Conservation (phyloP, 2,329 filamentous ascomycete genomes). For the Fusarium nisikadoi region DNA sequence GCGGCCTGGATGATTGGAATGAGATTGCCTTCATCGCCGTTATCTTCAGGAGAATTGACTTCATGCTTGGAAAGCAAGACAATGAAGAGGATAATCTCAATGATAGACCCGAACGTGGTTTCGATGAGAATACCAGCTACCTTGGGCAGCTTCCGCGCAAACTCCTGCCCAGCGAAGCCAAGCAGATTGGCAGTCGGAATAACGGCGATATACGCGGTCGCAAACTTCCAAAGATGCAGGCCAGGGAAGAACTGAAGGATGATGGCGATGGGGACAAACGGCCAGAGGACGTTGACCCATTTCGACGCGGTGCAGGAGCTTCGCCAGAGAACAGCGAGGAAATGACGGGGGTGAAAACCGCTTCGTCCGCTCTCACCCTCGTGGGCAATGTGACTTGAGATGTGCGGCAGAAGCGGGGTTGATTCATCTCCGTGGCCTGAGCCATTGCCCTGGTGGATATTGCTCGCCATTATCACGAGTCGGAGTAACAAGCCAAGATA, state of each 20-base stretch:
- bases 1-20: conserved; percentile 74
- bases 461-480: conserved; percentile 18
- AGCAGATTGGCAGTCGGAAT: conserved; percentile 61
- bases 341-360: conserved; percentile 56
- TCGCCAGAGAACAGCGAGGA: conserved; percentile 55
- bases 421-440: conserved; percentile 30
- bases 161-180: conserved; percentile 63
- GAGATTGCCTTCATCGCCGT: conserved; percentile 49
- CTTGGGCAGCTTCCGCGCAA: conserved; percentile 73
- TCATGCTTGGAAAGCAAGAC: conserved; percentile 61
- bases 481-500: background rate
- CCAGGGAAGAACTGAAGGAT: conserved; percentile 52
- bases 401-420: conserved; percentile 47
- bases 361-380: conserved; percentile 59
- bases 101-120: conserved; percentile 68
- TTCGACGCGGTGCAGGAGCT: conserved; percentile 58
- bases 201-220: conserved; percentile 59
- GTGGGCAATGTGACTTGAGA: conserved; percentile 32
- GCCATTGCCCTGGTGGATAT: conserved; percentile 20
- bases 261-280: conserved; percentile 58
- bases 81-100: conserved; percentile 76
- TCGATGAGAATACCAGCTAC: conserved; percentile 65
- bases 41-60: conserved; percentile 8
- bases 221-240: conserved; percentile 57
- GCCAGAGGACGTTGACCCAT: conserved; percentile 61